Base-by-base conservation (phyloP, 1,284 basidiomycete species). In the Garcileccinum viscosum region DNA sequence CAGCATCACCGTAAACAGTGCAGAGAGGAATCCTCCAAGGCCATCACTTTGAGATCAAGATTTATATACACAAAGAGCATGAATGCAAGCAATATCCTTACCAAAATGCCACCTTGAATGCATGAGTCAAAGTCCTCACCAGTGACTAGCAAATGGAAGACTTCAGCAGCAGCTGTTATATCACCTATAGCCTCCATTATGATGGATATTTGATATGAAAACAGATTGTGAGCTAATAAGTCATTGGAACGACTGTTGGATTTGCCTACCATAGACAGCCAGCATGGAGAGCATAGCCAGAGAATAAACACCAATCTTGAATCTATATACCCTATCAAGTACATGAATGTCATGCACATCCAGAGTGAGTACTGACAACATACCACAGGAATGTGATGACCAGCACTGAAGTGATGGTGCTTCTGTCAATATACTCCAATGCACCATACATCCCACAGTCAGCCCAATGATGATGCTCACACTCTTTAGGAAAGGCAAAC, bases 101-200 rank as follows among this genome's bases (percentile, higher is more conserved):
- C 90, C 72, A 96, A 83, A 30, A 96, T 85, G 50, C 94, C 95
- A n/a, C 95, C 94, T 80, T 95, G 93, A 58, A 95, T 92, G 11
- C 94, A 85, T 2, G 88, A 87, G 78, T 95, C 93, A 78, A 95
- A 95, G 69, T 91, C 88, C 27, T 85, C 83, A 0, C 93, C 93
- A 42, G 88, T 85, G 30, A 94, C 90, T 22, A 84, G 80, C 24
- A 94, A 85, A 14, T 89, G 87, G 2, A 93, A 94, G 4, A 94
- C 93, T 78, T 96, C 95, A 1, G 92, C 90, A 5, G 92, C 92
- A 0, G 95, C 93, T 1, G 95, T 95, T 73, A 96, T 91, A 75
- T 96, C 94, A 2, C 94, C 95, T 63, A 95, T 95, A 5, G 93
- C 92, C 80, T 96, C 94, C 90, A 94, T 93, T 3, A 92, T 89